These are phyloP conservation scores for Lachancea lanzarotensis DNA, from an alignment of 805 yeast species.

Conservation along the genomic window DNA sequence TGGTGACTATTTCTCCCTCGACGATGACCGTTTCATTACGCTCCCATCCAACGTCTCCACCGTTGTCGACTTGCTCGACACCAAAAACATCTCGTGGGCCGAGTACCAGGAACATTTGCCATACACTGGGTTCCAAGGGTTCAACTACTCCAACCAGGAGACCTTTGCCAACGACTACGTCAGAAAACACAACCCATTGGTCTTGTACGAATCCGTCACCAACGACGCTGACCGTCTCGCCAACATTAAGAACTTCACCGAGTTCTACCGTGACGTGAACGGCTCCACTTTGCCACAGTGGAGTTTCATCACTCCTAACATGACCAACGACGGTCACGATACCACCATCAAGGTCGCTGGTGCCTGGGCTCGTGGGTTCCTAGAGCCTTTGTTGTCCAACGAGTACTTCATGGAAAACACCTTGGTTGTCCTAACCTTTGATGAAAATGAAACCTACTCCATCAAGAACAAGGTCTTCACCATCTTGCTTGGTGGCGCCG, in stretches of 20 bases:
- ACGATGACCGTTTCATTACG: slow-evolving; percentile 39
- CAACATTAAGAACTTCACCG: slow-evolving; percentile 43
- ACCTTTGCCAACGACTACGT: slow-evolving; percentile 42
- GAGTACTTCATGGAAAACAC: slow-evolving; percentile 42
- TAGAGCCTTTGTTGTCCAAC: slow-evolving; percentile 40
- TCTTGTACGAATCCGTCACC: slow-evolving; percentile 38
- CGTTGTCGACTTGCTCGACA: slow-evolving; percentile 43
- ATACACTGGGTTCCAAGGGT: slow-evolving; percentile 46
- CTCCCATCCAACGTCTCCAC: slow-evolving; percentile 43
- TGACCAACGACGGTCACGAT: slow-evolving; percentile 49
- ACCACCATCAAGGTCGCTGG: slow-evolving; percentile 41
- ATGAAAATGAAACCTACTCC: slow-evolving; percentile 41
- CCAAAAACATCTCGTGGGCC: slow-evolving; percentile 43
- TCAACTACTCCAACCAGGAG: slow-evolving; percentile 39
- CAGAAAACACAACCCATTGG: slow-evolving; percentile 47
- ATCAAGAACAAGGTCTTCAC: slow-evolving; percentile 42
- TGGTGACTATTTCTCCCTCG: slow-evolving; percentile 47
- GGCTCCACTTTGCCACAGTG: slow-evolving; percentile 44
- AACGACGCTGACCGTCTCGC: slow-evolving; percentile 33
- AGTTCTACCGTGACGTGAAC: slow-evolving; percentile 37
- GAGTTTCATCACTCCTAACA: slow-evolving; percentile 48
- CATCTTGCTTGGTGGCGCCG: slow-evolving; percentile 42
- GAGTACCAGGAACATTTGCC: slow-evolving; percentile 50
- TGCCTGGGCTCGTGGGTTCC: slow-evolving; percentile 40
- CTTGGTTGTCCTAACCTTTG: slow-evolving; percentile 43